phyloP scores from a whole-genome alignment of 2,329 filamentous ascomycete species.

The Aspergillus novofumigatus region DNA sequence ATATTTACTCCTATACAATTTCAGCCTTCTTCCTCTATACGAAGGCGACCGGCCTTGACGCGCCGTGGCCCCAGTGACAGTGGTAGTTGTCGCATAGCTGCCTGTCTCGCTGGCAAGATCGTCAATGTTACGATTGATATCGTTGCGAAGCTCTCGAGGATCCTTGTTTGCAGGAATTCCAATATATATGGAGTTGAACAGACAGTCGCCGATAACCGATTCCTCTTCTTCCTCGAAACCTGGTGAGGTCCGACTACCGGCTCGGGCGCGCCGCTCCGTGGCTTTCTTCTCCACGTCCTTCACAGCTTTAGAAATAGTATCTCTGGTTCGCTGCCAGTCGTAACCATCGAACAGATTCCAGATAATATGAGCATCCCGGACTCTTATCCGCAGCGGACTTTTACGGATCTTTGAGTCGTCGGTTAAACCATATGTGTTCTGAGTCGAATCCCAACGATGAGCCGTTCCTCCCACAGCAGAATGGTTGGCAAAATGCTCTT shows the following conservation, averaged over 20 bases:
- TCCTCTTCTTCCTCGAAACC: constrained; percentile 65
- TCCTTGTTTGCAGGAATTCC: constrained; percentile 84
- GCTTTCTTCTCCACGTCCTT: constrained; percentile 81
- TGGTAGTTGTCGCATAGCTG: constrained; percentile 75
- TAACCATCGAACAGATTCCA: constrained; percentile 99
- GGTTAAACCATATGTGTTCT: constrained; percentile 67
- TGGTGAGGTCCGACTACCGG: constrained; percentile 53
- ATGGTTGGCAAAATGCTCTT: constrained; percentile 69
- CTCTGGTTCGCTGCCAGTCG: constrained; percentile 86
- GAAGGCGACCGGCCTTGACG: constrained; percentile 31
- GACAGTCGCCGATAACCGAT: constrained; percentile 84
- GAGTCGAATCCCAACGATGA: constrained; percentile 74
- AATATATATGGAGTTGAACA: constrained; percentile 99
- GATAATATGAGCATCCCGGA: constrained; percentile 86
- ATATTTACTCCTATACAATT: constrained; percentile 75
- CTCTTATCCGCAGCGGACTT: constrained; percentile 70
- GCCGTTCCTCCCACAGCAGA: constrained; percentile 61
- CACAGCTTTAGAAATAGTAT: constrained; percentile 81
- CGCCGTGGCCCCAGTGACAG: constrained; percentile 37
- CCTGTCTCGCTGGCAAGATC: constrained; percentile 85
- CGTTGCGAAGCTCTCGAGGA: constrained; percentile 71
- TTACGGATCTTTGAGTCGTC: constrained; percentile 58
- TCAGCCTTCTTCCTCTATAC: constrained; percentile 57
- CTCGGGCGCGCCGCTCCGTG: constrained; percentile 64
- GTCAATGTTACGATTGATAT: constrained; percentile 84